Conservation (phyloP, 2,329 filamentous ascomycete species). For the Arthrobotrys musiformis region DNA sequence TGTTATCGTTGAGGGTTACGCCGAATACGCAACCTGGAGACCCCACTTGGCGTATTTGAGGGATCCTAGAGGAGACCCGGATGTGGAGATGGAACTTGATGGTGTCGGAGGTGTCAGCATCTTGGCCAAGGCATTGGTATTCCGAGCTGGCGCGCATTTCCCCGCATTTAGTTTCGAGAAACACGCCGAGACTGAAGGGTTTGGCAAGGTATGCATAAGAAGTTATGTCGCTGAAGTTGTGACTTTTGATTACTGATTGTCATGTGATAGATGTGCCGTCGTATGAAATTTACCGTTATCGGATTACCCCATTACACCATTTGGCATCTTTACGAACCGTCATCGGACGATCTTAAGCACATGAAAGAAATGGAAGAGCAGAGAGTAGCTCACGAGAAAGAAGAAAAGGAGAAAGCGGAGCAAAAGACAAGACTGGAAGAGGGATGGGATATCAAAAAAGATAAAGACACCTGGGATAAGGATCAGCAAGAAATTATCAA, state of each 20-base stretch:
- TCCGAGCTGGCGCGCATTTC: slow-evolving; percentile 94
- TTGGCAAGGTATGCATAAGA: slow-evolving; percentile 80
- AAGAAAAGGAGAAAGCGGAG: slow-evolving; percentile 79
- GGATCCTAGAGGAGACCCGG: slow-evolving; percentile 95
- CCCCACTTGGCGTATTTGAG: slow-evolving; percentile 96
- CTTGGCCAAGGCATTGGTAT: slow-evolving; percentile 92
- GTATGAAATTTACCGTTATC: slow-evolving; percentile 94
- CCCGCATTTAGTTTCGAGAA: slow-evolving; percentile 98
- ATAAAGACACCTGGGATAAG: slow-evolving; percentile 80
- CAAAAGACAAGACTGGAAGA: slow-evolving; percentile 81
- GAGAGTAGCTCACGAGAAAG: slow-evolving; percentile 79
- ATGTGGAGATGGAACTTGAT: slow-evolving; percentile 99
- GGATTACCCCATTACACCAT: slow-evolving; percentile 97
- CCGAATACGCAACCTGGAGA: slow-evolving; percentile 97
- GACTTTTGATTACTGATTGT: slow-evolving; percentile 14
- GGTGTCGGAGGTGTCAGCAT: slow-evolving; percentile 98
- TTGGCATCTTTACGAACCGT: slow-evolving; percentile 99
- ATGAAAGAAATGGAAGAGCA: slow-evolving; percentile 98
- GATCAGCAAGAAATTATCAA: slow-evolving; percentile 84
- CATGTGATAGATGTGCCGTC: slow-evolving; percentile 83
- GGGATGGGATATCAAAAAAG: slow-evolving; percentile 77
- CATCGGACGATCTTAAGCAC: slow-evolving; percentile 93
- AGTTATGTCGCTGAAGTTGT: slow-evolving; percentile 41
- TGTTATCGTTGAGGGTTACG: slow-evolving; percentile 98
- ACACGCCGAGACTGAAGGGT: slow-evolving; percentile 97